A percentile compares a stretch with the other conserved stretches of the same genome.
These are phyloP conservation scores for Hemisphaericaspora xylofermentans DNA, from an alignment of 1,139 yeast species.

Conservation along the genomic window DNA sequence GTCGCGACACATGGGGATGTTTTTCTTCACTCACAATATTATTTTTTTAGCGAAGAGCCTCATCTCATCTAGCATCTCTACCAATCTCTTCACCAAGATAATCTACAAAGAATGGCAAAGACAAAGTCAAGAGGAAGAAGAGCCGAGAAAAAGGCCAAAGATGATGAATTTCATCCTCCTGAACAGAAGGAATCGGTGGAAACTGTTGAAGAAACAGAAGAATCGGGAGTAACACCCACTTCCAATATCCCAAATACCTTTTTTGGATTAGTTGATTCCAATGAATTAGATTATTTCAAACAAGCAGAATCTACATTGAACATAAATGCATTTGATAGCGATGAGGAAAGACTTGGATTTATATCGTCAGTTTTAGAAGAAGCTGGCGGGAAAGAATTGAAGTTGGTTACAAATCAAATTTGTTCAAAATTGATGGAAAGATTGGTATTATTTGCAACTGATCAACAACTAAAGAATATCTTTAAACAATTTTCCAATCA, in stretches of 20 bases:
- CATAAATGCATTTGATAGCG: constrained; percentile 71
- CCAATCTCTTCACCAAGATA: background rate
- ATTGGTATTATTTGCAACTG: constrained; percentile 65
- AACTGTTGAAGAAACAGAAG: constrained; percentile 10
- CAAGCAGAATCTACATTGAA: constrained; percentile 87
- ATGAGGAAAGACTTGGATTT: constrained; percentile 74
- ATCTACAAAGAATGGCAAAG: constrained; percentile 18
- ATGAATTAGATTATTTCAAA: constrained; percentile 86
- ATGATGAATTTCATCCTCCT: constrained; percentile 11
- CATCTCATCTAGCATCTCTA: constrained; percentile 3
- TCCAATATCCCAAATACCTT: constrained; percentile 37
- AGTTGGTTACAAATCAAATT: constrained; percentile 89
- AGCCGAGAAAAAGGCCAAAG: constrained; percentile 40
- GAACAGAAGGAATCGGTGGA: constrained; percentile 16
- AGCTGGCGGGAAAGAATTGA: constrained; percentile 84
- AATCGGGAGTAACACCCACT: constrained; percentile 4
- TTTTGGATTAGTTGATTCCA: constrained; percentile 82
- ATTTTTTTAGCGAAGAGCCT: constrained; percentile 5
- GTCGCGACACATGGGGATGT: too few relatives aligned
- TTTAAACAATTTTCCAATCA: constrained; percentile 70
- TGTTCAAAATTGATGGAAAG: constrained; percentile 93
- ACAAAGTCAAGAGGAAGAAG: constrained; percentile 69
- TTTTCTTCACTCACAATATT: too few relatives aligned
- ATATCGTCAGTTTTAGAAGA: constrained; percentile 80
- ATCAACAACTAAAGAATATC: constrained; percentile 61